These are phyloP conservation scores for Bertia moriformis DNA, from an alignment of 2,329 filamentous ascomycete genomes.

Conservation along the genomic window DNA sequence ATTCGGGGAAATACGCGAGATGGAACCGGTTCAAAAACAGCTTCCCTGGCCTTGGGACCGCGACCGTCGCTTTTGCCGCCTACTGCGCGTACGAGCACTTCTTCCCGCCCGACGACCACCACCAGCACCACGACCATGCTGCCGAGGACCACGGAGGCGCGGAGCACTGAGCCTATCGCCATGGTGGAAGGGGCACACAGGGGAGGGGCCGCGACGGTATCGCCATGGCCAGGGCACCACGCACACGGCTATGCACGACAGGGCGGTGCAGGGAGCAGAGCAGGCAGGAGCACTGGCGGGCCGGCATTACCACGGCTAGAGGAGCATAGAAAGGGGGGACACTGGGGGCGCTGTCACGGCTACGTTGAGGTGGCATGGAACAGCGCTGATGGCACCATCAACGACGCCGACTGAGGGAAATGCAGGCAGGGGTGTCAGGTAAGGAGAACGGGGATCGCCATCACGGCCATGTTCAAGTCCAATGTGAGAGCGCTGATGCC, in stretches of 20 bases:
- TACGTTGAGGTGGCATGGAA: no score
- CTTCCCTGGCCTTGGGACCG: constrained; percentile 86
- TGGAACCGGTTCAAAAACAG: constrained; percentile 75
- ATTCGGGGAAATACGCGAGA: constrained; percentile 74
- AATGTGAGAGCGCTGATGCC: no score
- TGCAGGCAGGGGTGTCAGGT: no score
- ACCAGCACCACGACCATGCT: constrained; percentile 27
- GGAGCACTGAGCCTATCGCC: constrained; percentile 51
- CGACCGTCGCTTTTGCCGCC: constrained; percentile 73
- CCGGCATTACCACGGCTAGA: no score
- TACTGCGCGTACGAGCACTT: constrained; percentile 86
- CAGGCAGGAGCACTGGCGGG: no score
- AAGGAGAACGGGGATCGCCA: no score
- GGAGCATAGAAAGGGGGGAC: no score
- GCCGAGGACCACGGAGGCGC: constrained; percentile 35
- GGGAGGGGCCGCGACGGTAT: constrained; percentile 4
- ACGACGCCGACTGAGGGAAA: no score
- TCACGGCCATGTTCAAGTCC: no score
- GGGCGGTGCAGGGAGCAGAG: no score
- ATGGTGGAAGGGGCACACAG: constrained; percentile 5
- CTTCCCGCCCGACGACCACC: constrained; percentile 63
- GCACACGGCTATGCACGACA: constrained; percentile 3
- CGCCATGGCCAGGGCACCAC: constrained; percentile 7
- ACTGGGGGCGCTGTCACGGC: no score
- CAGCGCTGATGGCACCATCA: no score